Base-by-base conservation (phyloP, 352 stramenopile species). In the Pythium periplocum region DNA sequence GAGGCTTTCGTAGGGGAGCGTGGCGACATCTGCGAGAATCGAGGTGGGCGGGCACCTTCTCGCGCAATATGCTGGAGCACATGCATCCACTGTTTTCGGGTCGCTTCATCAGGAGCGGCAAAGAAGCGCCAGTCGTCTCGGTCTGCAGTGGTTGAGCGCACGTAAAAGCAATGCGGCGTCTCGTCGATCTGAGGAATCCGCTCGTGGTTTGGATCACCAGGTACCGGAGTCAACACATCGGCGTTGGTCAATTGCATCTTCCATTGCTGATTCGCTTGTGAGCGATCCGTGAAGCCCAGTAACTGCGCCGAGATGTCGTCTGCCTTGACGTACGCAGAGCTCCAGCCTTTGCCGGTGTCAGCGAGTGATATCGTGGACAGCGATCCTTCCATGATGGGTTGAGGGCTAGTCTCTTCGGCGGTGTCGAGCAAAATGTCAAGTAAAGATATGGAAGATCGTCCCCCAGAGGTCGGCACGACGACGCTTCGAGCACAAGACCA, bases 271-370 rank as follows among this genome's bases (percentile, higher is more conserved):
- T 79, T 61, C 38, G 56, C 59, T 42, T 85, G 76, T 6, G 70
- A 73, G 34, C 64, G 60, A 39, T 86, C 72, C 3, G 62, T 68
- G 53, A 86, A 86, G 10, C 65, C 73, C 38, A 87, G 62, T 17
- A 90, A 54, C 40, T 80, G 71, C 26, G 70, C 79, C 4, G 79
- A 82, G 38, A 87, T 83, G 43, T 87, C 76, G 53, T 86, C 76
- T 5, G 80, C 61, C 55, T 81, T 86, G 54, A 87, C 42, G 36
- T 75, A 85, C 32, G 79, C 51, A 4, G 68, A 71, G 30, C 69
- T 61, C 78, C 78, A 89, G 10, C 59, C 42, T 38, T 77, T 74
- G 44, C 70, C 78, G n/a, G 54, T 38, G 17, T 65, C 66, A 4
- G 60, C 51, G 9, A 69, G 54, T 8, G 69, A 65, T 33, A 76